Base-by-base conservation (phyloP, 768 basidiomycete species). In the Termitomyces sp. region DNA sequence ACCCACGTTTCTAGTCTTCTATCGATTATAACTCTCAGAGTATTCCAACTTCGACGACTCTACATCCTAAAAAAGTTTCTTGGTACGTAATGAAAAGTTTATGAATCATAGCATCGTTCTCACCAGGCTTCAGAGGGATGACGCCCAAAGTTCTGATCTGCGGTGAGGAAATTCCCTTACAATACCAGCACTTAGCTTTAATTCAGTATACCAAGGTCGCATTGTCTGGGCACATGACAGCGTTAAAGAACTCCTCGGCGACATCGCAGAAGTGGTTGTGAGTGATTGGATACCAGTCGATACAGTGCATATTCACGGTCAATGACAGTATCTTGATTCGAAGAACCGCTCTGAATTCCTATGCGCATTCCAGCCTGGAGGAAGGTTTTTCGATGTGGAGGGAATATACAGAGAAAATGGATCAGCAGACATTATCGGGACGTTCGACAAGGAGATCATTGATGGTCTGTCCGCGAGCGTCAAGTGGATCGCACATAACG, bases 401-500 rank as follows among this genome's bases (percentile, higher is more conserved):
- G 94, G 83, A 14, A 86, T 97, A 56, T 95, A 92, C 76, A 81
- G 91, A 44, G 82, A 91, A 70, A 89, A 91, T 71, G 73, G 74
- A 30, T 90, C 89, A 6, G 75, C 84, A 6, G 73, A 78, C 50
- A 74, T 71, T 43, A 86, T 94, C 64, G 93, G 91, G 20, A 74
- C 83, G 16, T 94, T 93, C 67, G 91, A 97, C 71, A 82, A 84
- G 70, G 89, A 88, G 62, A 77, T 96, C 63, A 79, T 97, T 63
- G 72, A 78, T 51, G 83, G 80, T 0, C 77, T 97, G 10, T 86
- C 92, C 1, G 61, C 78, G 1, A 79, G 77, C 20, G 80, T 95
- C 62, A 86, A 87, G 67, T 94, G 89, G 87, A 92, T 96, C 68
- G 91, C 88, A 1, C 93, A 94, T 71, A 95, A 95, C 58, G 95